A percentile compares a stretch with the other conserved stretches of the same genome.
Conservation (phyloP, 306 rosid genomes). For the Sesbania bispinosa region DNA sequence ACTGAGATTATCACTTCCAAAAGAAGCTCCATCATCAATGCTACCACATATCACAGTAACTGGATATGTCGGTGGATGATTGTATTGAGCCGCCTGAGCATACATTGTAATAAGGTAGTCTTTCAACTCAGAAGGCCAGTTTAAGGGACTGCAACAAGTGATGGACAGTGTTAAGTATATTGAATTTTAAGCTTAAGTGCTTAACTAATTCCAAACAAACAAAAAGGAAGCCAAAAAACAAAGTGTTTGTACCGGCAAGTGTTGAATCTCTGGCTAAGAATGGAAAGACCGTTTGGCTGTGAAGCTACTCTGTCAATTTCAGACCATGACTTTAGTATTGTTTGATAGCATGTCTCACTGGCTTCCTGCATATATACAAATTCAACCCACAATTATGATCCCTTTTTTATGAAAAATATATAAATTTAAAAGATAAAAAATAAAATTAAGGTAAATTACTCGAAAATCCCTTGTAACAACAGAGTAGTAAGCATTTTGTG, state of each 20-base stretch:
- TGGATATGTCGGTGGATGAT: conserved; percentile 51
- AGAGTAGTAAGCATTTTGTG: conserved; percentile 47
- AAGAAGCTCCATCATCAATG: conserved; percentile 43
- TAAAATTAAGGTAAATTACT: conserved; percentile 26
- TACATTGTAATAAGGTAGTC: conserved; percentile 21
- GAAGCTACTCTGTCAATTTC: conserved; percentile 50
- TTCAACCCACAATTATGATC: background rate
- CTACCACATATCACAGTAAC: conserved; percentile 50
- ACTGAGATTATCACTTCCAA: conserved; percentile 27
- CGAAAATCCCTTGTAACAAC: conserved; percentile 57
- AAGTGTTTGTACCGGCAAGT: conserved; percentile 41
- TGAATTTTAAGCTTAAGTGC: background rate
- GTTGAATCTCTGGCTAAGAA: conserved; percentile 44
- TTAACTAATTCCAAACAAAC: background rate
- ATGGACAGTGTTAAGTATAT: background rate
- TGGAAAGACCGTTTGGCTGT: conserved; percentile 43
- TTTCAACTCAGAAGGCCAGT: conserved; percentile 29
- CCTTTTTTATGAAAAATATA: background rate
- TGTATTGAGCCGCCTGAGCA: conserved; percentile 48
- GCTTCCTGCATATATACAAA: conserved; percentile 37
- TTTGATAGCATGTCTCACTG: conserved; percentile 61
- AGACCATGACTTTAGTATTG: conserved; percentile 55
- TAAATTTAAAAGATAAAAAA: background rate
- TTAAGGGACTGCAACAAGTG: conserved; percentile 38
- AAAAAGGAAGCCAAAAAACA: background rate